Conservation (phyloP, 2,329 filamentous ascomycete genomes). For the Xylariaceae sp. region DNA sequence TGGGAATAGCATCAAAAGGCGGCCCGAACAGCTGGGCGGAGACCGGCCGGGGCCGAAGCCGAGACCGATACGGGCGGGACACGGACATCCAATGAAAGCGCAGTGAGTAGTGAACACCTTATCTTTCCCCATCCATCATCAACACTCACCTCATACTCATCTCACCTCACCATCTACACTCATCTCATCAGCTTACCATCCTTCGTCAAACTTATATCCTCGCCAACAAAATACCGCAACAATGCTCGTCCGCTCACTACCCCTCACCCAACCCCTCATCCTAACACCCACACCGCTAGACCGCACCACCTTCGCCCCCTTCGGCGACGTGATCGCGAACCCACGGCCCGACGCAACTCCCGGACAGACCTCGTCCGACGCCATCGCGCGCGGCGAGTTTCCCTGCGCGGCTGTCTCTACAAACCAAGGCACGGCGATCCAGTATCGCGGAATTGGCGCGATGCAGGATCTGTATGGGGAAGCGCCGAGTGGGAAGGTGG, state of each 20-base stretch:
- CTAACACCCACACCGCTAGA: conserved; percentile 63
- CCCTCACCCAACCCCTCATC: conserved; percentile 28
- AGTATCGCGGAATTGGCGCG: conserved; percentile 75
- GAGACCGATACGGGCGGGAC: conserved; percentile 2
- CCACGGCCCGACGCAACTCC: conserved; percentile 55
- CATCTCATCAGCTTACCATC: neutral
- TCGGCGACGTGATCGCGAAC: conserved; percentile 78
- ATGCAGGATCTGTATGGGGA: conserved; percentile 66
- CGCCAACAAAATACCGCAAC: neutral
- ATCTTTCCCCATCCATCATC: neutral
- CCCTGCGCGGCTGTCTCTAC: conserved; percentile 52
- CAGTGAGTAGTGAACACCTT: neutral
- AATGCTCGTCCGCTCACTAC: conserved; percentile 29
- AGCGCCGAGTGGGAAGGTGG: conserved; percentile 53
- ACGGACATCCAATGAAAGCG: conserved; percentile 2
- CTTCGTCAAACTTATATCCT: neutral
- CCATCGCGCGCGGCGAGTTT: conserved; percentile 24
- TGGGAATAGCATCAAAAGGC: neutral
- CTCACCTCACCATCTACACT: no score
- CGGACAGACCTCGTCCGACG: conserved; percentile 27
- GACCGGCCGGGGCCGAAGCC: neutral
- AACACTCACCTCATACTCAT: neutral
- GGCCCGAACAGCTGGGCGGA: neutral
- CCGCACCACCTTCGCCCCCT: conserved; percentile 63
- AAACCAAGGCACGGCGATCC: conserved; percentile 86